These are phyloP conservation scores for Alternaria angustiovoidea DNA, from an alignment of 2,329 filamentous ascomycete species.

Conservation along the genomic window DNA sequence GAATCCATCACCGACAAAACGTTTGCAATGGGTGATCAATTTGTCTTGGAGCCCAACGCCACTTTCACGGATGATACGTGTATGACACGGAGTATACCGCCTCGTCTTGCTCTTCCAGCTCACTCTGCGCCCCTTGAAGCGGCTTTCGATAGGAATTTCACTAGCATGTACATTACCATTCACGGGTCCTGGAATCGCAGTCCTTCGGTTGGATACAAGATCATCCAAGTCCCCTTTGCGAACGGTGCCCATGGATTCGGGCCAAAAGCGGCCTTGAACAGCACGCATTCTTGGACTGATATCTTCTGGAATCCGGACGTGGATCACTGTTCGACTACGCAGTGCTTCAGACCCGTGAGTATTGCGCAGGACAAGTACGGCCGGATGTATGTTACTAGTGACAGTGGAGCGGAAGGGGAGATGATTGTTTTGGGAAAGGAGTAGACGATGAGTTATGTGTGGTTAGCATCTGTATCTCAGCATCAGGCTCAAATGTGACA, in stretches of 20 bases:
- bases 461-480: neutral
- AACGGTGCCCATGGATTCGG: slow-evolving; percentile 20
- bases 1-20: slow-evolving; percentile 30
- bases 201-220: slow-evolving; percentile 33
- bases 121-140: slow-evolving; percentile 43
- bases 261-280: slow-evolving; percentile 19
- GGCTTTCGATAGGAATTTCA: slow-evolving; percentile 34
- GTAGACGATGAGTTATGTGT: slow-evolving; percentile 8
- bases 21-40: slow-evolving; percentile 39
- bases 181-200: slow-evolving; percentile 42
- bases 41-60: slow-evolving; percentile 40
- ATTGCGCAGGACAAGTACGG: slow-evolving; percentile 36
- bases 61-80: slow-evolving; percentile 41
- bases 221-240: slow-evolving; percentile 34
- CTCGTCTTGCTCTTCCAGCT: slow-evolving; percentile 31
- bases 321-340: slow-evolving; percentile 37
- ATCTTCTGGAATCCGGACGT: slow-evolving; percentile 36
- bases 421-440: slow-evolving; percentile 35
- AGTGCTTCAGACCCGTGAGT: slow-evolving; percentile 41
- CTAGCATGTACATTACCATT: slow-evolving; percentile 37
- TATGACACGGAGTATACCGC: slow-evolving; percentile 21
- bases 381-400: slow-evolving; percentile 43
- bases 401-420: slow-evolving; percentile 39
- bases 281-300: slow-evolving; percentile 27
- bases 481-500: neutral